Percentiles rank a stretch among this genome's conserved stretches.
phyloP scores from a whole-genome alignment of 106 monocot genomes.

The Phalaenopsis aphrodite region DNA sequence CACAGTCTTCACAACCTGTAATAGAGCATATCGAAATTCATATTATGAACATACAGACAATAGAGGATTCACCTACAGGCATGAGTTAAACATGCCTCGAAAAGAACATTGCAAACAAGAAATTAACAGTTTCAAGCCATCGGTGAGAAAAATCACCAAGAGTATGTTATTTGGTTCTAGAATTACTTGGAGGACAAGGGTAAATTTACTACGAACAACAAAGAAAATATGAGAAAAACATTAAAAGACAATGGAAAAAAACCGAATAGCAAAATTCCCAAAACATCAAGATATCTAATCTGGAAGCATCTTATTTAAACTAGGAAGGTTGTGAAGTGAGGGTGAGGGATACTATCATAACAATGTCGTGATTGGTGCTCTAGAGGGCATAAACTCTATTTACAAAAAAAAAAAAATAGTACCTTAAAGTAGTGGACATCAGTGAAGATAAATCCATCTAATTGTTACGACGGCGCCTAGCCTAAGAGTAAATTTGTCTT shows the following conservation, averaged over 20 bases:
- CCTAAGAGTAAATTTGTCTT: too few species aligned
- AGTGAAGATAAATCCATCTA: too few species aligned
- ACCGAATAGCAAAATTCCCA: neutral
- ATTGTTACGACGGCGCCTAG: too few species aligned
- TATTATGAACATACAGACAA: neutral
- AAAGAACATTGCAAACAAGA: conserved; percentile 3
- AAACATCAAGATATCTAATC: neutral
- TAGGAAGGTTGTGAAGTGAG: neutral
- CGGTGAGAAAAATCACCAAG: neutral
- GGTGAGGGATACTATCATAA: neutral
- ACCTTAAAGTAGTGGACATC: too few species aligned
- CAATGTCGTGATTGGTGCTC: too few species aligned
- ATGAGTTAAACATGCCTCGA: neutral
- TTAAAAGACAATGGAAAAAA: neutral
- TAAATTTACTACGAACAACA: neutral
- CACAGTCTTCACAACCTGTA: conserved; percentile 89
- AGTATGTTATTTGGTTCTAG: neutral
- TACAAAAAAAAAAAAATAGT: too few species aligned
- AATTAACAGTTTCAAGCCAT: neutral
- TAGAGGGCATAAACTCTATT: too few species aligned
- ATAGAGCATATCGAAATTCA: neutral
- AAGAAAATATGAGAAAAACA: neutral
- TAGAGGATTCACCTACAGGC: neutral
- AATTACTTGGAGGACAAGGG: neutral
- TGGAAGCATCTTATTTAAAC: neutral